A percentile compares a stretch with the other conserved stretches of the same genome.
Conservation (phyloP, 2,329 filamentous ascomycete genomes). For the Cladosporium sp. region DNA sequence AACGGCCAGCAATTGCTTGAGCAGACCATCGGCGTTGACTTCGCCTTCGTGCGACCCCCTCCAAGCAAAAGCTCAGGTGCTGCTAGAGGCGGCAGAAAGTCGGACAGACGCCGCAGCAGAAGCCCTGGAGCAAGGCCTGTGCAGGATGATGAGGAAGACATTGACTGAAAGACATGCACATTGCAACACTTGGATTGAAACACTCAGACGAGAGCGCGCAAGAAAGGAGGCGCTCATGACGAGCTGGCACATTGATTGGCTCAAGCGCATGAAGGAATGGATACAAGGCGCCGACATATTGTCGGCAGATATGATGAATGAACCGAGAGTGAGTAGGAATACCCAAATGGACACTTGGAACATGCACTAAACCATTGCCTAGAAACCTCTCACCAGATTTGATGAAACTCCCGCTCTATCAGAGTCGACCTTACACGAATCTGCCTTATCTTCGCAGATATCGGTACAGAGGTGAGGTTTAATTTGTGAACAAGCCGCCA, state of each 20-base stretch:
- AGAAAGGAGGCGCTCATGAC: neutral
- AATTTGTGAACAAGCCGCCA: neutral
- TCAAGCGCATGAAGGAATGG: neutral
- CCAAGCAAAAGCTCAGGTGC: constrained; percentile 50
- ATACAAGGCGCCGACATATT: neutral
- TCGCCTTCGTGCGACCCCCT: constrained; percentile 78
- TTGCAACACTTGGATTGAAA: neutral
- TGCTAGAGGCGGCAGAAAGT: constrained; percentile 28
- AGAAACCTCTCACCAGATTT: neutral
- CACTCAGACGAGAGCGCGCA: no score
- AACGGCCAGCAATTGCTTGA: constrained; percentile 74
- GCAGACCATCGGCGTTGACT: constrained; percentile 76
- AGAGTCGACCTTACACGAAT: neutral
- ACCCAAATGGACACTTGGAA: neutral
- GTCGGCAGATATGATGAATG: constrained; percentile 6
- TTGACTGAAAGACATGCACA: constrained; percentile 3
- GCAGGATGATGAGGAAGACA: constrained; percentile 19
- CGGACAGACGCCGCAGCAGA: constrained; percentile 38
- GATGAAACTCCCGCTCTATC: neutral
- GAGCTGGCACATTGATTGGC: neutral
- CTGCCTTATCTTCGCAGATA: no score
- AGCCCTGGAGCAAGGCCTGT: constrained; percentile 39
- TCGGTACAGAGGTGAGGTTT: no score
- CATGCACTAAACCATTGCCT: neutral
- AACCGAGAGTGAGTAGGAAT: neutral